Base-by-base conservation (phyloP, 345 rosid species). In the Citrus australasica region DNA sequence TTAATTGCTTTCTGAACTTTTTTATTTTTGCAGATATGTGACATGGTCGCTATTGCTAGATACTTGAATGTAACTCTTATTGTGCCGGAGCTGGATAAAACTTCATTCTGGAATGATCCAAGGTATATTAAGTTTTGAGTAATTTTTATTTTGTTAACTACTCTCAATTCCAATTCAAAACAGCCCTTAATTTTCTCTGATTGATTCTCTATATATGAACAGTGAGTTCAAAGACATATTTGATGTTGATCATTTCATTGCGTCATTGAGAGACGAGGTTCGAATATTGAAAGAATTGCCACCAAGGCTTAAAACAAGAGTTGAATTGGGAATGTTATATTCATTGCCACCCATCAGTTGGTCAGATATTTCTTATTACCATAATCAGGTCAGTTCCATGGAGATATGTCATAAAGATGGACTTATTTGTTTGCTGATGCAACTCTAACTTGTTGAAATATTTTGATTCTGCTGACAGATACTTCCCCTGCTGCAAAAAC, bases 41-140 rank as follows among this genome's bases (percentile, higher is more conserved):
- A 96, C 83, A 96, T 96, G 99, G 97, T 96, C 37, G 90, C 92
- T 30, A 85, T 96, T 42, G 98, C 99, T 69, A 87, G 97, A 84
- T 87, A 83, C 83, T 85, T 96, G 75, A 92, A 96, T 87, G 97
- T 93, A 72, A 96, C 99, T 42, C 93, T 96, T 53, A 82, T 96
- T 79, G 97, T 96, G 64, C 99, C 99, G 1, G 94, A 95, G 81
- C 86, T 95, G 78, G 99, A 95, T 77, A 95, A 91, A 85, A 88
- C 97, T 79, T 96, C 99, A 63, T 96, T 96, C 79, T 96, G 99
- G 98, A 88, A 89, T 77, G 99, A 96, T 79, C 93, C 98, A 10
- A 93, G 99, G 99, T 96, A 74, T 27, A 55, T 32, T 69, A 14
- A 37, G 16, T 11, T 76, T 56, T 37, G 48, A 22, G 7, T 65